Base-by-base conservation (phyloP, 176 grass and related monocot genomes). In the Hordeum marinum region DNA sequence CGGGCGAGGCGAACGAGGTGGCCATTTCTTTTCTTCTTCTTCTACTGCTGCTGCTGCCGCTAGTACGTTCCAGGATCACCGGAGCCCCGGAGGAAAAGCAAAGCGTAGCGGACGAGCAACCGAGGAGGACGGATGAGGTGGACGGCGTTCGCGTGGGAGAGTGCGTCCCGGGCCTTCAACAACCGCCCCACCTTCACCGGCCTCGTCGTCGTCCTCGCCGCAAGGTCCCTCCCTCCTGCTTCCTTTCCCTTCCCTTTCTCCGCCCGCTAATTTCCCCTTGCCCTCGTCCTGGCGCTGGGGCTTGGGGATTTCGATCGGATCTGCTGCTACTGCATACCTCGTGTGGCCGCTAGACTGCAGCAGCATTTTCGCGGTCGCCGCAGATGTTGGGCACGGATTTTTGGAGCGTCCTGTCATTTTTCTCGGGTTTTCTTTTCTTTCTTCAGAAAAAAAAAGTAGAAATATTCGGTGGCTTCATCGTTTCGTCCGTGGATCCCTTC, bases 191-290 rank as follows among this genome's bases (percentile, higher is more conserved):
- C 91, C 71, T 25, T 91, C 86, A 84, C 91, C 82, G 95, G 93
- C 76, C 82, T 93, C 85, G 77, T 98, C 83, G 79, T 98, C 89
- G 45, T 98, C 89, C 72, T 93, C 80, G 95, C 88, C 46, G 95
- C 81, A 10, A 94, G 95, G 95, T 98, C 15, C 48, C 17, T 41
- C 39, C 3, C 12, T 57, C 6, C 10, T 3, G 5, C 27, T 34
- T 17, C 17, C 11, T 57, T 64, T 46, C 77, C 8, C 26, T 11
- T 15, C 2, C 37, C 37, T 17, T n/a, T 45, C 34, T 20, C 72
- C 37, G 0, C 17, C 46, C 11, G 31, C 24, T 52, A 17, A 50
- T 50, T 6, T 50, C 13, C 25, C 17, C 11, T 35, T 3, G 7
- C 68, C 15, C 13, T 34, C 32, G 3, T 8, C 77, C 8, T 20